Evolutionary conservation across 179 eudicot species (phyloP), one percentile per base, ranked within the genome.

Genomic region (Sideroxylon spinosum): DNA sequence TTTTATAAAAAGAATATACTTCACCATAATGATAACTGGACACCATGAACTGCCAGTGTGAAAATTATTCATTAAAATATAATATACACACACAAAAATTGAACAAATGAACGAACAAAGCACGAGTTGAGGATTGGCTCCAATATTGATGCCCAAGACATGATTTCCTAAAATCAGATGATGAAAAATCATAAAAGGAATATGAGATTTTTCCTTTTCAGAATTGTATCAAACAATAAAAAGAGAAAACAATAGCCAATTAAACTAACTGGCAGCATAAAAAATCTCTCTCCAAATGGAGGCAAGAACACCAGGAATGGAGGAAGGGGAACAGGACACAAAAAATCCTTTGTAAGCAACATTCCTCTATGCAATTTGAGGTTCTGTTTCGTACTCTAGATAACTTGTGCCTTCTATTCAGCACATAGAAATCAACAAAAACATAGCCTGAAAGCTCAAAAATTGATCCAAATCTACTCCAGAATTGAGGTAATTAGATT

Each of bases 321-420:
- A 37, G 44, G 44, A 29, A 67, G 17, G 4, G 46, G 46, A 2
- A 32, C 6, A 2, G 23, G 50, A 29, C 49, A 17, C 6, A 49
- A 16, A 11, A 64, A 26, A 26, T 13, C 68, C 69, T 13, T 26
- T 65, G 19, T 6, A 26, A 12, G 8, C 16, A 1, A 28, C 16
- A 26, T 17, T 37, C 55, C 26, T 2, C 14, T 14, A n/a, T 46
- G 23, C n/a, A 7, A 16, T 17, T 68, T 37, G 19, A 37, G 6
- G 26, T 59, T 59, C 53, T n/a, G 77, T 66, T 13, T n/a, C 52
- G 17, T 37, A 73, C 65, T 29, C 29, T 9, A n/a, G 62, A 73
- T 19, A 20, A n/a, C n/a, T 6, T 19, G 20, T 32, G 23, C 29
- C 52, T 57, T 44, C 71, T 28, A 6, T 32, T 52, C 48, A 48